These are phyloP conservation scores for Crithidia mellificae DNA, from an alignment of 208 protist genomes.

Conservation along the genomic window DNA sequence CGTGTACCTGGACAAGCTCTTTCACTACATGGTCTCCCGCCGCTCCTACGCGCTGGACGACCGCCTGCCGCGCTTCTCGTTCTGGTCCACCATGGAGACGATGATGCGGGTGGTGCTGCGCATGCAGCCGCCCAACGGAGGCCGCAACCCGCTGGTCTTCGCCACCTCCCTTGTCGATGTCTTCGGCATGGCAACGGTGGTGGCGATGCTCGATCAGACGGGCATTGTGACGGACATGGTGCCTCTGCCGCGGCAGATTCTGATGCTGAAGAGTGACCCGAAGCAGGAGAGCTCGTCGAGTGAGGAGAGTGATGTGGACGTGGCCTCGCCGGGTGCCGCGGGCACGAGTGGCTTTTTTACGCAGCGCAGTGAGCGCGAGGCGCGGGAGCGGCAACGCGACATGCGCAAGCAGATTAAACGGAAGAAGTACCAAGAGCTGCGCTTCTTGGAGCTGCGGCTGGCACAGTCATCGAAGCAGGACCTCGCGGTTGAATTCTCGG, in stretches of 20 bases:
- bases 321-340: not conserved
- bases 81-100: slow-evolving; percentile 57
- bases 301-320: slow-evolving; percentile 46
- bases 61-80: slow-evolving; percentile 77
- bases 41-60: slow-evolving; percentile 68
- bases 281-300: slow-evolving; percentile 52
- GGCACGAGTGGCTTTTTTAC: slow-evolving; percentile 23
- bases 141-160: slow-evolving; percentile 68
- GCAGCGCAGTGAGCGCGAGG: slow-evolving; percentile 44
- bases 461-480: slow-evolving; percentile 53
- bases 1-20: slow-evolving; percentile 80
- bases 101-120: slow-evolving; percentile 54
- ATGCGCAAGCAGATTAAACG: slow-evolving; percentile 66
- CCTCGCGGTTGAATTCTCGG: slow-evolving; percentile 77
- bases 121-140: slow-evolving; percentile 43
- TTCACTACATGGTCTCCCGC: slow-evolving; percentile 75
- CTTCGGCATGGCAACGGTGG: slow-evolving; percentile 82
- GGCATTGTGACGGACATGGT: slow-evolving; percentile 92
- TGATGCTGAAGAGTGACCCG: slow-evolving; percentile 54
- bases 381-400: slow-evolving; percentile 57
- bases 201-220: slow-evolving; percentile 79
- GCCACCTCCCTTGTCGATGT: slow-evolving; percentile 80
- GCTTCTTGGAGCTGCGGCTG: slow-evolving; percentile 74
- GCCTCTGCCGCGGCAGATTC: slow-evolving; percentile 64
- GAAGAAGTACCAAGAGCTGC: slow-evolving; percentile 80